Base-by-base conservation (phyloP, 495 filamentous ascomycete species). In the Amorphotheca resinae region DNA sequence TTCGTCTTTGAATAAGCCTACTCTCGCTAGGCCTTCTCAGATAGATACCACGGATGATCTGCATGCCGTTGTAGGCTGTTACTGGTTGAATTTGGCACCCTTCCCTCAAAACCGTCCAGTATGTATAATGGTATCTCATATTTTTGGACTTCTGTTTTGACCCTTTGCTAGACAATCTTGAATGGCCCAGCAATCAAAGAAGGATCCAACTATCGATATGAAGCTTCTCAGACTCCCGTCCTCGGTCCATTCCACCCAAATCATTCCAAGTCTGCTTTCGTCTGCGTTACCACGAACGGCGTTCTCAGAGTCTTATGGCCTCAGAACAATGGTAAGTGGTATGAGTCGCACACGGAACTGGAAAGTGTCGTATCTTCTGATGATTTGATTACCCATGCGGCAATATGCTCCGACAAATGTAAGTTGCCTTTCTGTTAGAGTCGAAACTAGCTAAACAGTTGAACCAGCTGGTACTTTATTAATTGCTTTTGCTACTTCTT, bases 331-430 rank as follows among this genome's bases (percentile, higher is more conserved):
- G 67, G 62, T 49, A 71, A 72, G 53, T 78, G 80, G 66, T 70
- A 77, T 34, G 79, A 87, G 49, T 70, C 75, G 2, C 70, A 69
- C 9, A 61, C 76, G 2, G 77, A 87, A 44, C 53, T 91, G 25
- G 84, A 88, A 49, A 80, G 71, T 49, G 69, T 81, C 22, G 69
- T 70, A 9, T 73, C 75, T 9, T 79, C 77, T 9, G 74, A 81
- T 38, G 76, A 85, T 37, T 51, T 83, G 12, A 67, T 93, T 25
- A 87, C 84, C 3, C 87, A 95, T 62, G 84, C 86, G 2, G 72
- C 87, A 11, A 65, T 91, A 43, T 79, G 79, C 45, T 73, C 79
- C 9, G 84, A 88, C 33, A 80, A 70, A 60, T 70, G 77, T 82
- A 64, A 48, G 59, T 41, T 17, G 25, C 34, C 16, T 17, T 14